Evolutionary conservation across 352 stramenopile species (phyloP), one percentile per base, ranked within the genome.

Genomic region (Pythium guiyangense): DNA sequence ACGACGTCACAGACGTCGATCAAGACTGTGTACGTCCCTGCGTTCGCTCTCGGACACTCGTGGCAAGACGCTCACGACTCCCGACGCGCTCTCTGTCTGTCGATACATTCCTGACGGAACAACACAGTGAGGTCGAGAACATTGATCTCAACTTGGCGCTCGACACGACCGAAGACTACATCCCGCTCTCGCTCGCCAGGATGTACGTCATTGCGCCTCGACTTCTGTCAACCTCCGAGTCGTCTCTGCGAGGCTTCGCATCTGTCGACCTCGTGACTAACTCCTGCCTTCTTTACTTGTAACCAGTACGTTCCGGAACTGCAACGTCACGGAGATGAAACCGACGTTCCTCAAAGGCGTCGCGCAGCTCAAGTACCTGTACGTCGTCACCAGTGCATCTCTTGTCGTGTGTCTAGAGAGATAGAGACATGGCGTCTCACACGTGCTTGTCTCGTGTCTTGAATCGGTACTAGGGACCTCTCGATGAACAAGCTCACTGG

Each of bases 401-500:
- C 15, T 53, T 4, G 5, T 27, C 12, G 2, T 26, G n/a, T 0
- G 4, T 4, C 27, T 43, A 37, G 31, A 37, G 31, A 9, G 4
- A 15, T 17, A 44, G n/a, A n/a, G n/a, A n/a, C n/a, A n/a, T n/a
- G n/a, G 15, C 5, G 6, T 44, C 39, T 44, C 39, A n/a, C 14
- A 10, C 25, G 1, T 49, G n/a, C 29, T 6, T 37, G 31, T 9
- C 31, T 37, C 31, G 31, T 37, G 6, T 37, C 31, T 37, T 9
- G 4, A 2, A 12, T 11, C 31, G 12, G 12, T 9, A 9, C 31
- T 20, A 71, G 64, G 35, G 73, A 82, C 47, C 46, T 82, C 4
- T 82, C 73, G n/a, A 43, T 69, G 45, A 82, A 82, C 59, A 69
- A 77, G 17, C 53, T 82, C n/a, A 11, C 66, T 2, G 70, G 70